Percentiles rank a stretch among this genome's conserved stretches.
Conservation (phyloP, 805 yeast species). For the Schwanniomyces polymorphus region DNA sequence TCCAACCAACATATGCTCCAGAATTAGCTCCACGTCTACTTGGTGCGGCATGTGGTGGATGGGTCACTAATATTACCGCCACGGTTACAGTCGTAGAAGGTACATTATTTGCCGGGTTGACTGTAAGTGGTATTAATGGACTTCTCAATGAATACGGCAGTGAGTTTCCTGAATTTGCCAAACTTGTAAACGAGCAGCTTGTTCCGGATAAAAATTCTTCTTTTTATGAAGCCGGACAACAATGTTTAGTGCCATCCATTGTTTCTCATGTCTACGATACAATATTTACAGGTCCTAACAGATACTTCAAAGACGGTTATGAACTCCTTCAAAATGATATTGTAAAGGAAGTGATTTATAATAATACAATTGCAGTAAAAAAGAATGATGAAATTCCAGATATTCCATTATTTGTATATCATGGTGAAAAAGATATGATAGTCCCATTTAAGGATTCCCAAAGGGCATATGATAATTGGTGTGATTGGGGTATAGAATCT, state of each 20-base stretch:
- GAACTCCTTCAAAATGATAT: constrained; percentile 11
- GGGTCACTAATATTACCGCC: constrained; percentile 23
- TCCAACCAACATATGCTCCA: constrained; percentile 30
- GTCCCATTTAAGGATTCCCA: constrained; percentile 17
- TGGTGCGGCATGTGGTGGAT: constrained; percentile 32
- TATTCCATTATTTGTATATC: constrained; percentile 22
- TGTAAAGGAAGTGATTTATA: constrained; percentile 12
- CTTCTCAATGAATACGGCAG: constrained; percentile 16
- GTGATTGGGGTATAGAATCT: constrained; percentile 32
- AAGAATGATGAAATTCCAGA: constrained; percentile 16
- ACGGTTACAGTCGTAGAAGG: constrained; percentile 20
- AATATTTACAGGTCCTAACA: constrained; percentile 11
- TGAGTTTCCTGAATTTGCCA: constrained; percentile 15
- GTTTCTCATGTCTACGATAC: neutral
- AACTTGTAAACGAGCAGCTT: constrained; percentile 3
- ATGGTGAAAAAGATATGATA: constrained; percentile 20
- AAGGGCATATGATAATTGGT: constrained; percentile 18
- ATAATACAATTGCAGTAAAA: constrained; percentile 21
- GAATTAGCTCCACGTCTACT: constrained; percentile 12
- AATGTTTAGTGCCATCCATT: neutral
- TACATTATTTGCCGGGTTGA: constrained; percentile 19
- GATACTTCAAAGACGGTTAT: constrained; percentile 7
- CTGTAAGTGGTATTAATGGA: constrained; percentile 23
- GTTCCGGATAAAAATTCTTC: constrained; percentile 1
- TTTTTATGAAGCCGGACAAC: neutral